Base-by-base conservation (phyloP, 495 filamentous ascomycete genomes). In the Baudoinia panamericana region DNA sequence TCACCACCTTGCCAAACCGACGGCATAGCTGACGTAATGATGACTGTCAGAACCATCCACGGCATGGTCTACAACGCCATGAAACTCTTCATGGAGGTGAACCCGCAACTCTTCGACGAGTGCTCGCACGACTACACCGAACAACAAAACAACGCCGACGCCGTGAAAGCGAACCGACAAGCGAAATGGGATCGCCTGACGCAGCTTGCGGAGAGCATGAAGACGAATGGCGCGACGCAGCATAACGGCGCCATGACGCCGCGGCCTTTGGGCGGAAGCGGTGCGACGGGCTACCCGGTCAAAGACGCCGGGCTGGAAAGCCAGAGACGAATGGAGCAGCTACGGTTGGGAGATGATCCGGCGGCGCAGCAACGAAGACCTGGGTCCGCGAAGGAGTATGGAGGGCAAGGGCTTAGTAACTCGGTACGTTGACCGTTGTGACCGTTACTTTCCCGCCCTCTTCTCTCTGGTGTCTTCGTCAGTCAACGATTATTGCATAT, bases 61-160 rank as follows among this genome's bases (percentile, higher is more conserved):
- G 90, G 92, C 55, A 96, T 99, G 92, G 90, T 99, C 13, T 99
- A 96, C 58, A 99, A 96, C 56, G 90, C 90, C 33, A 99, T 99
- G 90, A 99, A 99, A 57, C 77, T 99, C 30, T 99, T 99, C 63
- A 99, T 99, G 90, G 90, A 99, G 61, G 95, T 99, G 53, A 96
- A 99, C 53, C 90, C 90, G 12, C 84, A 93, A 54, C 78, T 99
- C 18, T 99, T 99, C 56, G 90, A 99, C 50, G 90, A 96, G 54
- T 99, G 90, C 63, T 93, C 88, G 5, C 85, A 93, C 53, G 85
- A 94, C 44, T 99, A 96, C 57, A 88, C 85, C n/a, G 90, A 96
- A 56, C 77, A 86, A 46, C 88, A 96, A 61, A 90, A 86, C 59
- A 84, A 72, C 46, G 83, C 84, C 11, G 76, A 84, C 1, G 69